Percentiles rank a stretch among this genome's conserved stretches.
Conservation (phyloP, 176 grass and related monocot species). For the Oryza glumipatula region DNA sequence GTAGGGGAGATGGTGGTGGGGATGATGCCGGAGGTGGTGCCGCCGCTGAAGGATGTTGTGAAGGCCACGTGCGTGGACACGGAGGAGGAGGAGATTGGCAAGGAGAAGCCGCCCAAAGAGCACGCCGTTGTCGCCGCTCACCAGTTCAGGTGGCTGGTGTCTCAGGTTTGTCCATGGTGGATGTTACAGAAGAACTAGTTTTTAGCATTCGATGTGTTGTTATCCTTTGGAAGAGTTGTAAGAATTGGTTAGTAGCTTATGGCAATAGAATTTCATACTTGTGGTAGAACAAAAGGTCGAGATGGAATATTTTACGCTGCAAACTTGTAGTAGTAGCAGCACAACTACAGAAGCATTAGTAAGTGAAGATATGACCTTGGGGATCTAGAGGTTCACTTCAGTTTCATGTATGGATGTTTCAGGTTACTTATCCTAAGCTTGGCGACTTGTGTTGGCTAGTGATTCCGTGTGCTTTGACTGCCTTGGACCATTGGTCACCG, state of each 20-base stretch:
- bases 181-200: no score
- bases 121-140: slow-evolving; percentile 64
- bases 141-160: slow-evolving; percentile 87
- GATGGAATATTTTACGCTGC: not conserved
- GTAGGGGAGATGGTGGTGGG: slow-evolving; percentile 55
- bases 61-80: slow-evolving; percentile 59
- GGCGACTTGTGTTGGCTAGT: slow-evolving; percentile 71
- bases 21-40: slow-evolving; percentile 56
- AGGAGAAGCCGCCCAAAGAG: slow-evolving; percentile 57
- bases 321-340: not conserved
- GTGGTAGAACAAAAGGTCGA: not conserved
- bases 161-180: slow-evolving; percentile 54
- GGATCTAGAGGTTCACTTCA: not conserved
- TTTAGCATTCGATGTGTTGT: no score
- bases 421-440: slow-evolving; percentile 75
- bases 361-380: not conserved
- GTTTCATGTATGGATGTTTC: slow-evolving; percentile 17
- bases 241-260: not conserved
- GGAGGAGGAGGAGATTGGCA: slow-evolving; percentile 55
- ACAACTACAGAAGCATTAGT: not conserved
- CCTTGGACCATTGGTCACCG: slow-evolving; percentile 92
- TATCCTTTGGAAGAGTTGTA: no score
- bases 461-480: slow-evolving; percentile 79
- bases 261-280: not conserved
- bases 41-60: slow-evolving; percentile 61